phyloP scores from a whole-genome alignment of 768 basidiomycete species.

The Mycena chlorophos region DNA sequence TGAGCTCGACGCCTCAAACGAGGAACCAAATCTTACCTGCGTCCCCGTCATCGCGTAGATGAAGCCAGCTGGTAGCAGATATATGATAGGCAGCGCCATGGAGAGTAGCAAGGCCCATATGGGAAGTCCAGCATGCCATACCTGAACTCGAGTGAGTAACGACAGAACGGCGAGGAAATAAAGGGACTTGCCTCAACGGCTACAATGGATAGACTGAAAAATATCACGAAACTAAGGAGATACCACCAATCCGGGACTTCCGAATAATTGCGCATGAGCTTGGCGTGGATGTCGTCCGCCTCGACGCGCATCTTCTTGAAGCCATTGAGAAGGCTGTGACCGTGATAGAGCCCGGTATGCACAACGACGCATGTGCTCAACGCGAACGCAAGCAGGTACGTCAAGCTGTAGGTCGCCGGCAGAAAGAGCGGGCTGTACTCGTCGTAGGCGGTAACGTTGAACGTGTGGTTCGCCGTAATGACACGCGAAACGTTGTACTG shows the following conservation, averaged over 20 bases:
- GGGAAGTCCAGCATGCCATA: constrained; percentile 82
- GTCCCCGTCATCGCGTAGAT: constrained; percentile 92
- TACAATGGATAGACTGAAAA: constrained; percentile 70
- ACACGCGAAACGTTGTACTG: constrained; percentile 75
- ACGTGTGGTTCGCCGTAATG: constrained; percentile 59
- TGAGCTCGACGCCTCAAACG: too few species aligned
- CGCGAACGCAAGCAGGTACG: constrained; percentile 85
- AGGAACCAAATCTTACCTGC: constrained; percentile 61
- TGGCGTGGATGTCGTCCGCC: constrained; percentile 91
- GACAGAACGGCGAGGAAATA: not conserved
- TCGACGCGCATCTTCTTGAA: constrained; percentile 73
- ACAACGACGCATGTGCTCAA: constrained; percentile 83
- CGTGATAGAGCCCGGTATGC: constrained; percentile 89
- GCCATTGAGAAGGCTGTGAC: constrained; percentile 68
- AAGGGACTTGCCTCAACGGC: constrained; percentile 61
- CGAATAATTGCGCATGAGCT: constrained; percentile 90
- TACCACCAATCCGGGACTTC: constrained; percentile 96
- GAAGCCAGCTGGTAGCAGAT: constrained; percentile 87
- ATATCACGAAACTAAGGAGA: constrained; percentile 56
- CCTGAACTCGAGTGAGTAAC: constrained; percentile 43
- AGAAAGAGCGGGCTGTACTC: constrained; percentile 89
- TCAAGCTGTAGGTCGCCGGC: constrained; percentile 84
- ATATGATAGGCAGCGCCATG: constrained; percentile 69
- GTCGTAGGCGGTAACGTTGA: constrained; percentile 76
- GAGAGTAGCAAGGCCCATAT: constrained; percentile 82